Evolutionary conservation across 129 eudicot species (phyloP), one percentile per base, ranked within the genome.

Genomic region (Deinandra increscens): DNA sequence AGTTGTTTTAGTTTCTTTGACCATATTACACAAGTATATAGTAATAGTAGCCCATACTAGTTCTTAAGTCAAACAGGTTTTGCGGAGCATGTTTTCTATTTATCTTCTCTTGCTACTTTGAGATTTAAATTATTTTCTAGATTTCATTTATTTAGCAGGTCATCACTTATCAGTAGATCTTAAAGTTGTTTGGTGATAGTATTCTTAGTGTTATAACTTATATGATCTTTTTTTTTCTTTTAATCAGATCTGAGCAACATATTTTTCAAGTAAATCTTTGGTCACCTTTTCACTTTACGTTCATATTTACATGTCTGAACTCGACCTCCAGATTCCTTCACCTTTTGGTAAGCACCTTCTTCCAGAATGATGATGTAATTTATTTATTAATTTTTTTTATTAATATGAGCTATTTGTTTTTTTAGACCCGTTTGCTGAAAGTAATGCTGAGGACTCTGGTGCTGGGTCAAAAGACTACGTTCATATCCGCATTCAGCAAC

Each of bases 221-320:
- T 46, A 5, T n/a, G n/a, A n/a, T n/a, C n/a, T n/a, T n/a, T 1
- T 69, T 39, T 5, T n/a, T 19, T 60, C 43, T 15, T 2, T 31
- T 36, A 36, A 66, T 53, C 88, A 90, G 97, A 85, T 85, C 81
- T 78, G 78, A 85, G 84, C 88, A 70, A 74, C 75, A 50, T 38
- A 49, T 68, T 41, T 45, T 23, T 76, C 34, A 9, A 10, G 60
- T 31, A 46, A 66, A 70, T 63, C 17, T 63, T 51, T 50, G n/a
- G n/a, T n/a, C 65, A 53, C 17, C 26, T 9, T n/a, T 71, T 54
- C 37, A 73, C 58, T 49, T 56, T 69, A 63, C 71, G 66, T 79
- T 72, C 78, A 66, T 78, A 82, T 81, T 80, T 91, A 87, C 97
- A 91, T 91, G 97, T 91, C 97, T 91, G 97, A 91, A 15, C 84